phyloP scores from a whole-genome alignment of 345 rosid genomes.

The Lumnitzera littorea region DNA sequence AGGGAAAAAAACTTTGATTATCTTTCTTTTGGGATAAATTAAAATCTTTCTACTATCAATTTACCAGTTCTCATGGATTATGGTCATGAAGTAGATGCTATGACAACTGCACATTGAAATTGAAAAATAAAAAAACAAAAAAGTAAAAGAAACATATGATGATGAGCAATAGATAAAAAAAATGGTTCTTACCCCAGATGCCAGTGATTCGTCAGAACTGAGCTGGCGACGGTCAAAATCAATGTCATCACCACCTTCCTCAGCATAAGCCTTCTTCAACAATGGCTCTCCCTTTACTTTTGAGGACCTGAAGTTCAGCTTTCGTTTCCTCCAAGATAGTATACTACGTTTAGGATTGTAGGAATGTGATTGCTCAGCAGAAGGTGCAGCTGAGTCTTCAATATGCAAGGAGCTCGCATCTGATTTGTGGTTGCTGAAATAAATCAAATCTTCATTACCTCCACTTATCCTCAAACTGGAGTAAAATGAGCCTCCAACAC shows the following conservation, averaged over 20 bases:
- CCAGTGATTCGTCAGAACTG: slow-evolving; percentile 62
- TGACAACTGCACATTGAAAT: no score
- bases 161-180: slow-evolving; percentile 6
- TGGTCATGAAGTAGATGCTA: no score
- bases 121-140: no score
- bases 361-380: slow-evolving; percentile 35
- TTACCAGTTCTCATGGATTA: no score
- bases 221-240: slow-evolving; percentile 93
- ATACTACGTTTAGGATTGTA: slow-evolving; percentile 54
- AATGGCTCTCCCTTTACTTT: slow-evolving; percentile 92
- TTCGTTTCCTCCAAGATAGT: slow-evolving; percentile 82
- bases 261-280: slow-evolving; percentile 75
- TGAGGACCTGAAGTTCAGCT: slow-evolving; percentile 75
- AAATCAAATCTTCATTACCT: slow-evolving; percentile 68
- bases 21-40: no score
- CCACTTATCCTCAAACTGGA: slow-evolving; percentile 34
- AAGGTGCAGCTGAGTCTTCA: slow-evolving; percentile 31
- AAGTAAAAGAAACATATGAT: no score
- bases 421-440: slow-evolving; percentile 60
- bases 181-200: slow-evolving; percentile 35
- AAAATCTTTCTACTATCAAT: no score
- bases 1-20: no score
- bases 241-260: slow-evolving; percentile 97
- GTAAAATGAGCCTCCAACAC: slow-evolving; percentile 59
- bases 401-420: slow-evolving; percentile 35